Base-by-base conservation (phyloP, 2,329 filamentous ascomycete genomes). In the Pseudohalonectria lignicola region DNA sequence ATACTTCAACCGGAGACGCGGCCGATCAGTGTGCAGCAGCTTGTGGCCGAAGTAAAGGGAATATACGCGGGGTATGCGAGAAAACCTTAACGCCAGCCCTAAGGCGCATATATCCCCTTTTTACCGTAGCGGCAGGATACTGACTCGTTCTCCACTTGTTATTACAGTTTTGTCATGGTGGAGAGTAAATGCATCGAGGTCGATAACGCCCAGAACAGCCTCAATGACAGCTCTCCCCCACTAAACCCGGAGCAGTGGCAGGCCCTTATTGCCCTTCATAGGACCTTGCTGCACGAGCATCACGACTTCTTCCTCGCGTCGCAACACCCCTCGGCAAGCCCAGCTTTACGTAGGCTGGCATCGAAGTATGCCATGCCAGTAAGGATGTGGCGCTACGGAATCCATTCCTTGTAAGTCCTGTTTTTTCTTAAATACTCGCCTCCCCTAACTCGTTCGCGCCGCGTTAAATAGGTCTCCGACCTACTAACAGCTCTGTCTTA, bases 301-400 rank as follows among this genome's bases (percentile, higher is more conserved):
- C 82, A 88, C 41, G 85, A 90, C 43, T 90, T 90, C 49, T 88
- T 95, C 41, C 63, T 94, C 1, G 88, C 88, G 0, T 84, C 77
- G 0, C 87, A 95, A 47, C 87, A 96, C 51, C 88, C 86, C 0
- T 82, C 79, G 0, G 85, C 86, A 0, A 83, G 71, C 19, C 68
- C 69, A 0, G 75, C 79, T 0, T 55, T 96, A 1, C 69, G 74
- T 3, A 64, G 75, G 0, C 57, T 95, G 0, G 81, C 87, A 0
- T 71, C 72, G 0, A 92, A 92, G 43, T 94, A 94, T 47, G 78
- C 79, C 0, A 95, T 96, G 86, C 88, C 90, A 0, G 86, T 85
- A 0, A 67, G 90, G 0, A 92, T 96, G 84, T 96, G 92, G 92
- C 71, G 86, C 0, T 84, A 94, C 48, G 90, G 85, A 0, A 95